A percentile compares a stretch with the other conserved stretches of the same genome.
Conservation (phyloP, 1,139 yeast species). For the Schwanniomyces etchellsii region DNA sequence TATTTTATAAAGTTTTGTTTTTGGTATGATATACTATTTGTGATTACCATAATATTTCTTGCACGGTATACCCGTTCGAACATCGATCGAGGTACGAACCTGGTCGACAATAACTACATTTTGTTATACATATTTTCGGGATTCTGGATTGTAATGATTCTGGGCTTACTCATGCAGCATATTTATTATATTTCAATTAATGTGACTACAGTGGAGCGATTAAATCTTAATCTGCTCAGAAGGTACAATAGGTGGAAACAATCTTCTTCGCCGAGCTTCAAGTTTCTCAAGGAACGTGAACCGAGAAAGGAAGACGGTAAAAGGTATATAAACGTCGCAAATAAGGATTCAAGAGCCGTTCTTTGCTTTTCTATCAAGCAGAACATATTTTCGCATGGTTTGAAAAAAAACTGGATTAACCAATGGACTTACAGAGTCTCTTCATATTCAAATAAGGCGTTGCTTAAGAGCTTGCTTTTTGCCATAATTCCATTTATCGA, state of each 20-base stretch:
- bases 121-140: conserved; percentile 33
- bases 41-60: conserved; percentile 19
- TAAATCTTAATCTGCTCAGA: conserved; percentile 20
- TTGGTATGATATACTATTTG: conserved; percentile 28
- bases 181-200: conserved; percentile 34
- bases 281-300: conserved; percentile 2
- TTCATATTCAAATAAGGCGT: conserved; percentile 9
- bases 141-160: conserved; percentile 38
- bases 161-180: conserved; percentile 31
- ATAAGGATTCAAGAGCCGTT: conserved; percentile 21
- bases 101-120: conserved; percentile 42
- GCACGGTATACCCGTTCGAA: conserved; percentile 22
- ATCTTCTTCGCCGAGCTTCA: conserved; percentile 5
- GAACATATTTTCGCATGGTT: conserved; percentile 25
- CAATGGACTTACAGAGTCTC: conserved; percentile 17
- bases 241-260: conserved; percentile 17
- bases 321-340: conserved; percentile 26
- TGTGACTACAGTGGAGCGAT: conserved; percentile 41
- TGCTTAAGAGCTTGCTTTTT: conserved; percentile 16
- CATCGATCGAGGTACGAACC: conserved; percentile 14
- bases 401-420: conserved; percentile 28
- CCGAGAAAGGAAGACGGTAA: conserved; percentile 28
- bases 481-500: conserved; percentile 29
- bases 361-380: conserved; percentile 22
- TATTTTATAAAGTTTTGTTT: conserved; percentile 45